These are phyloP conservation scores for Debaryomycetaceae sp. DNA, from an alignment of 1,139 yeast species.

Conservation along the genomic window DNA sequence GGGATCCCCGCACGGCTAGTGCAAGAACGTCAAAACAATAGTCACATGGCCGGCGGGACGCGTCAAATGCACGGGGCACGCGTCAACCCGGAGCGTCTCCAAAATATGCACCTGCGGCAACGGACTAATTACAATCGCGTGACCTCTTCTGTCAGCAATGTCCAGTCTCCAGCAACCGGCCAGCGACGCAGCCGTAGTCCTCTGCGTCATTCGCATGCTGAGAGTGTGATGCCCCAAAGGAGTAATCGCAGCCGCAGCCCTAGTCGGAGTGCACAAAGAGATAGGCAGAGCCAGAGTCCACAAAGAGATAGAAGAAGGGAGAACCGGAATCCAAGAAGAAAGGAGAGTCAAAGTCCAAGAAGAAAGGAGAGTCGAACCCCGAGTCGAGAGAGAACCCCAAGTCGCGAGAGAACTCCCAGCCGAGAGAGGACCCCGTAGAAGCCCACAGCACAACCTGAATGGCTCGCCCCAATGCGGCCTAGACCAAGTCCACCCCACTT, in stretches of 20 bases:
- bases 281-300: conserved; percentile 3
- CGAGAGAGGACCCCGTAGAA: neutral
- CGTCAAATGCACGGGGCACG: no score
- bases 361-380: neutral
- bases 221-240: no score
- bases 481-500: no score
- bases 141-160: no score
- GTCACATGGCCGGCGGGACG: no score
- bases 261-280: no score
- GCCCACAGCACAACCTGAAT: neutral
- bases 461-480: neutral
- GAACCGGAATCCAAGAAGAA: conserved; percentile 1
- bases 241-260: no score
- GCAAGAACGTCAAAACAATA: conserved; percentile 9
- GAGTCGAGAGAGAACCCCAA: neutral
- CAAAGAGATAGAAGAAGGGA: neutral
- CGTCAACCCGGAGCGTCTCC: no score
- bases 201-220: no score
- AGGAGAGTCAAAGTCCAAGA: conserved; percentile 1
- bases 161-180: no score
- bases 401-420: no score
- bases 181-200: no score
- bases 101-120: neutral
- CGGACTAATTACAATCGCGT: neutral
- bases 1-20: conserved; percentile 29